Base-by-base conservation (phyloP, 192 early-diverging fungal species). In the Gryganskiella cystojenkinii region DNA sequence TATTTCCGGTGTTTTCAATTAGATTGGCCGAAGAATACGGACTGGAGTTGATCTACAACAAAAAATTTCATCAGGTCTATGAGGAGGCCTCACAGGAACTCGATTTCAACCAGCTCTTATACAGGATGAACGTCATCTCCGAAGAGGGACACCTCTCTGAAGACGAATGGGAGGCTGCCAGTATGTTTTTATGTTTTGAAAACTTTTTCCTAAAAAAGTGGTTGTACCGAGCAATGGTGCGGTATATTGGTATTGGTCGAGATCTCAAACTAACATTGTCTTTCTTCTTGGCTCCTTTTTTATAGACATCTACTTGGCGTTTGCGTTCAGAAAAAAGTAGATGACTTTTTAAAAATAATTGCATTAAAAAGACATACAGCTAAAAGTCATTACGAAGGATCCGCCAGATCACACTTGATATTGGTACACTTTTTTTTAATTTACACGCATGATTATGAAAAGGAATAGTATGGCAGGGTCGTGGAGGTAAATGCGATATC, bases 101-200 rank as follows among this genome's bases (percentile, higher is more conserved):
- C 4, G 81, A 88, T n/a, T 79, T 81, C 47, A 78, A 86, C 19
- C 80, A 86, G 55, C 73, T 97, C 49, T 73, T 99, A 28, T 84
- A 89, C 49, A 69, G 88, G 10, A 98, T 99, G 94, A 87, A 88
- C 15, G 96, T 98, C 0, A 69, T 99, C 14, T 87, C 91, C 22
- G 86, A 84, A 5, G 61, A 84, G 7, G 89, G 89, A 8, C 73
- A 72, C 31, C 89, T 98, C 37, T 87, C 90, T 1, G 64, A 73
- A 0, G 95, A 95, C 34, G 94, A 99, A 71, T 99, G 98, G 98
- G 96, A 98, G 58, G 94, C 93, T 3, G 88, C 92, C 22, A 92
- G 93, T 72, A 85, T 83, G 45, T 83, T 66, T 46, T n/a, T n/a
- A n/a, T n/a, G n/a, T n/a, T n/a, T n/a, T n/a, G n/a, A n/a, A n/a